Evolutionary conservation across 352 stramenopile genomes (phyloP).

Genomic region (Phytophthora podocarpi): DNA sequence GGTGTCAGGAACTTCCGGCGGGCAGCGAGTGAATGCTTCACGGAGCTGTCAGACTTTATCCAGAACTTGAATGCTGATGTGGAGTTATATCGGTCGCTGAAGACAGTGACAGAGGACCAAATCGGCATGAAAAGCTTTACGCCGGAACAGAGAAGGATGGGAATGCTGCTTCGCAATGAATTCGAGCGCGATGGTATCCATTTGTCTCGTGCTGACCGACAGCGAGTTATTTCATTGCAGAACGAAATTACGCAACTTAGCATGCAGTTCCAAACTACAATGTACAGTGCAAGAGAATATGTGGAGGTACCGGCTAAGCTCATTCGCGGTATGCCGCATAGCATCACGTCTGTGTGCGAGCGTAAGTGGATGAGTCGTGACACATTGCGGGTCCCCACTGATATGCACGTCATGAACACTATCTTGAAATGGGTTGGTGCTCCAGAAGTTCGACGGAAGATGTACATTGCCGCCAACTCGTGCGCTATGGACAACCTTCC

Average conservation of each 20-base stretch:
- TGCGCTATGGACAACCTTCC: constrained; percentile 75
- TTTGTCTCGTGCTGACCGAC: constrained; percentile 70
- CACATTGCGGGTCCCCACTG: constrained; percentile 73
- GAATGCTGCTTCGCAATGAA: constrained; percentile 87
- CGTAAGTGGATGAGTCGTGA: constrained; percentile 68
- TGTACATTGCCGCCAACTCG: constrained; percentile 91
- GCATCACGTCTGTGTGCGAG: constrained; percentile 61
- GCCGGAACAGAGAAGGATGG: constrained; percentile 92
- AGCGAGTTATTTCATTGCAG: constrained; percentile 87
- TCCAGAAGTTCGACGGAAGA: constrained; percentile 79
- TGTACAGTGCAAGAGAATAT: constrained; percentile 65
- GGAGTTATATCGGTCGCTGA: constrained; percentile 89
- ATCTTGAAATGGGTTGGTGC: constrained; percentile 91
- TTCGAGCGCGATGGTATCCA: constrained; percentile 97
- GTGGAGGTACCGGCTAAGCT: constrained; percentile 66
- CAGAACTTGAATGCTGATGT: constrained; percentile 93
- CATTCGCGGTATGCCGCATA: constrained; percentile 63
- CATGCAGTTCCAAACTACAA: constrained; percentile 91
- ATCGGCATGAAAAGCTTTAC: constrained; percentile 66
- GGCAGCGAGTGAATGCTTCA: constrained; percentile 89
- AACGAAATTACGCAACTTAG: constrained; percentile 88
- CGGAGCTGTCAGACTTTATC: constrained; percentile 94
- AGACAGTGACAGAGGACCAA: constrained; percentile 63
- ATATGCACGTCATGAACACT: constrained; percentile 90
- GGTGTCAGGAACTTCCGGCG: constrained; percentile 69